A percentile compares a stretch with the other conserved stretches of the same genome.
phyloP scores from a whole-genome alignment of 2,329 filamentous ascomycete species.

The Orbilia ellipsospora region DNA sequence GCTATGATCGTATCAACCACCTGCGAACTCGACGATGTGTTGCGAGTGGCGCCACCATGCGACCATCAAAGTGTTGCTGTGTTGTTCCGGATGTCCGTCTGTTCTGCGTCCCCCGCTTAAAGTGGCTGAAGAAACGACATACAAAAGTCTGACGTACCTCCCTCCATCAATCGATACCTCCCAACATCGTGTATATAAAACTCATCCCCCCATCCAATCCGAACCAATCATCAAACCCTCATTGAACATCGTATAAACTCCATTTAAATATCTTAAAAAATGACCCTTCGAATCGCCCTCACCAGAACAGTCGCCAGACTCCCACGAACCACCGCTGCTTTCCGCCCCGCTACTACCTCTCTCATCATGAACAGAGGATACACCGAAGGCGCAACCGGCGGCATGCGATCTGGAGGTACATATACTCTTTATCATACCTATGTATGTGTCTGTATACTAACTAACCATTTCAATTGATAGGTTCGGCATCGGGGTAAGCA shows the following conservation, averaged over 20 bases:
- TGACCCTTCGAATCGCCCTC: slow-evolving; percentile 52
- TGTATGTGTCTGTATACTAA: slow-evolving; percentile 9
- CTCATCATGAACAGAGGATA: slow-evolving; percentile 51
- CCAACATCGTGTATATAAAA: slow-evolving; percentile 21
- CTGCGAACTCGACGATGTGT: background rate
- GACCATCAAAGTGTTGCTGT: slow-evolving; percentile 10
- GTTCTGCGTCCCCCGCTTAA: slow-evolving; percentile 11
- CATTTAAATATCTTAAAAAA: slow-evolving; percentile 13
- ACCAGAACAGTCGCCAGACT: slow-evolving; percentile 47
- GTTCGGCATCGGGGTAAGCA: slow-evolving; percentile 44
- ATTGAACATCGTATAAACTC: background rate
- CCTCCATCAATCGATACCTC: background rate
- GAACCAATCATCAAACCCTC: background rate
- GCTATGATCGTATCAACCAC: too few species aligned
- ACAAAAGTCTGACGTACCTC: slow-evolving; percentile 45
- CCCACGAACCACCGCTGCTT: slow-evolving; percentile 25
- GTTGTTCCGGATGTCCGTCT: slow-evolving; percentile 2
- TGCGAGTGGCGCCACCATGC: slow-evolving; percentile 46
- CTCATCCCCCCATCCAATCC: background rate
- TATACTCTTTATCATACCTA: background rate
- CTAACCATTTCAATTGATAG: slow-evolving; percentile 5
- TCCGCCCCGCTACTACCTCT: slow-evolving; percentile 38
- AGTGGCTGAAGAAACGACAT: slow-evolving; percentile 4
- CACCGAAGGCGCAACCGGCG: slow-evolving; percentile 46
- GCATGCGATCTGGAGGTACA: slow-evolving; percentile 43